These are phyloP conservation scores for Casaregolazyma lundiana DNA, from an alignment of 1,139 yeast genomes.

Conservation along the genomic window DNA sequence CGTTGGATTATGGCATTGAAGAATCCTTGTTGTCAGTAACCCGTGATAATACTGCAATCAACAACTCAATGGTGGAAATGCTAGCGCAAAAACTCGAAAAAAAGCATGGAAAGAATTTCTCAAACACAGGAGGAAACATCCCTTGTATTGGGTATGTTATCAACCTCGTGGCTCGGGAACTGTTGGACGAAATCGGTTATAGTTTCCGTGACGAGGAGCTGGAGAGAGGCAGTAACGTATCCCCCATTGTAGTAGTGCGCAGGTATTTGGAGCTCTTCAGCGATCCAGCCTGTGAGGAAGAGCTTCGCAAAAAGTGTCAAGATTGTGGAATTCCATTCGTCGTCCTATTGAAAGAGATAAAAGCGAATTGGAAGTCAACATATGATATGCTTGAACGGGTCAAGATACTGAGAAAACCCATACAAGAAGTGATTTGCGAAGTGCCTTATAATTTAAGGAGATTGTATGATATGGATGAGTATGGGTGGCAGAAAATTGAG, in stretches of 20 bases:
- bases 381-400: background rate
- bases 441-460: background rate
- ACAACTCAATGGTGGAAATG: background rate
- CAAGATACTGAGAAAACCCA: background rate
- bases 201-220: background rate
- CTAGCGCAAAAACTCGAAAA: background rate
- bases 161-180: background rate
- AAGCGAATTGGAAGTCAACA: background rate
- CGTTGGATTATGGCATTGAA: background rate
- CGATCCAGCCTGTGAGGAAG: background rate
- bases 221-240: background rate
- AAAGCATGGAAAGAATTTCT: too few relatives aligned
- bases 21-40: background rate
- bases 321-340: background rate
- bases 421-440: background rate
- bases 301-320: background rate
- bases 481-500: too few relatives aligned
- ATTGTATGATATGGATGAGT: background rate
- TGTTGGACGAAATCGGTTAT: background rate
- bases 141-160: background rate
- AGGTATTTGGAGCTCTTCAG: background rate
- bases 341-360: background rate
- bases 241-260: background rate
- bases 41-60: background rate
- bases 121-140: too few relatives aligned